Evolutionary conservation across 345 rosid species (phyloP), one percentile per base, ranked within the genome.

Genomic region (Trapa incisa): DNA sequence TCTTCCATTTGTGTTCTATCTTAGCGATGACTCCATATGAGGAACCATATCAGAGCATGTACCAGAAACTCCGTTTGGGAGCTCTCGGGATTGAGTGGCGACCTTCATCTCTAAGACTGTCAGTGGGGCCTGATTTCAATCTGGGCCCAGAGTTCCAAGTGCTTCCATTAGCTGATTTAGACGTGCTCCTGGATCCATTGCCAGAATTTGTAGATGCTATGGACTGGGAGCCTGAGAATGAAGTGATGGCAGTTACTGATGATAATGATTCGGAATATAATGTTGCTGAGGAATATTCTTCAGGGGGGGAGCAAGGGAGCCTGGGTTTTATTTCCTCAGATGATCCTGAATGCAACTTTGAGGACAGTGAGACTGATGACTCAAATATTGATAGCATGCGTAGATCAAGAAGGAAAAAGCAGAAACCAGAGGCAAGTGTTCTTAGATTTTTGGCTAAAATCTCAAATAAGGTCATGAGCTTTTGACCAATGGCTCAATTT

Each of bases 191-290:
- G 69, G 97, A 86, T 65, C 98, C 94, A 17, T 73, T 89, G 72
- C 98, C 99, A 37, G 91, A 88, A 56, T 91, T 89, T 78, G 22
- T 86, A 56, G 97, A 91, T 79, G 78, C 73, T 65, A 82, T 95
- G 89, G 96, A 87, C 64, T 89, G 96, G 99, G 97, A 91, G 74
- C 99, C 97, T 60, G 99, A 82, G 83, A 76, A 69, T 68, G 87
- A 81, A 67, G 73, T 41, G 6, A 84, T 74, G 61, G 73, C 84
- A 69, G 83, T 74, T 56, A 91, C 87, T 75, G 96, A 91, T 77
- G 99, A 87, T 73, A 86, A 78, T 79, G 99, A 95, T 79, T 95
- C 99, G 1, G 99, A 95, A 77, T 95, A 95, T 78, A 87, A 87
- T 80, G 86, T 81, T 60, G 78, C 96, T 47, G 96, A 89, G 71